A percentile compares a stretch with the other conserved stretches of the same genome.
Conservation (phyloP, 805 yeast genomes). For the Brettanomyces naardenensis region DNA sequence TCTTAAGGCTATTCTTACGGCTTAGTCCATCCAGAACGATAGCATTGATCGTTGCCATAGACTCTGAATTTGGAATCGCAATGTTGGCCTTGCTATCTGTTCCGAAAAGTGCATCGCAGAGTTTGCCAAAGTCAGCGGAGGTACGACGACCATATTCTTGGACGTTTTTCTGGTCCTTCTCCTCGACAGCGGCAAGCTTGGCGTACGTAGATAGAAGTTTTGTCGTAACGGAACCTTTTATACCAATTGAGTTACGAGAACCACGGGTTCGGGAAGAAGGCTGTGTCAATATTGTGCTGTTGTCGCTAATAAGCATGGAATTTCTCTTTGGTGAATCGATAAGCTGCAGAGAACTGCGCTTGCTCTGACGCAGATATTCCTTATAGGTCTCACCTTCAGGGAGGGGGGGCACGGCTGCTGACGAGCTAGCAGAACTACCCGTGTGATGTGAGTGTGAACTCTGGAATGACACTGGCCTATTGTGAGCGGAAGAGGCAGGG, state of each 20-base stretch:
- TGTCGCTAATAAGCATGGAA: slow-evolving; percentile 5
- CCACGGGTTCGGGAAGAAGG: background rate
- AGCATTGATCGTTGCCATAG: slow-evolving; percentile 46
- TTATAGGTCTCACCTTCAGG: slow-evolving; percentile 14
- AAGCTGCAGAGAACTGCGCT: slow-evolving; percentile 2
- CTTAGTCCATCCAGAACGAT: slow-evolving; percentile 22
- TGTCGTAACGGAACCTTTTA: slow-evolving; percentile 63
- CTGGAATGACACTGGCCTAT: slow-evolving; percentile 40
- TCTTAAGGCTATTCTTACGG: slow-evolving; percentile 5
- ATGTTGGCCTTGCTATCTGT: slow-evolving; percentile 40
- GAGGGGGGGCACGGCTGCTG: slow-evolving; percentile 8
- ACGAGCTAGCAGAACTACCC: background rate
- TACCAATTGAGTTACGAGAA: slow-evolving; percentile 10
- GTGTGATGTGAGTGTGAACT: slow-evolving; percentile 9
- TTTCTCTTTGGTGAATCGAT: too few species aligned
- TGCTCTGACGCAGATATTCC: slow-evolving; percentile 12
- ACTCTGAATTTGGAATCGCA: slow-evolving; percentile 28
- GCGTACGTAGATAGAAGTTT: slow-evolving; percentile 68
- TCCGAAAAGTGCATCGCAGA: slow-evolving; percentile 70
- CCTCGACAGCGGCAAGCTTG: slow-evolving; percentile 45
- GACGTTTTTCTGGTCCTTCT: slow-evolving; percentile 59
- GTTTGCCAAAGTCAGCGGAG: slow-evolving; percentile 67
- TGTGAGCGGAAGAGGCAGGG: slow-evolving; percentile 38
- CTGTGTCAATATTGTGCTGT: background rate
- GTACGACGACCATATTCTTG: slow-evolving; percentile 71